Conservation (phyloP, 352 stramenopile species). For the Globisporangium spinosum region DNA sequence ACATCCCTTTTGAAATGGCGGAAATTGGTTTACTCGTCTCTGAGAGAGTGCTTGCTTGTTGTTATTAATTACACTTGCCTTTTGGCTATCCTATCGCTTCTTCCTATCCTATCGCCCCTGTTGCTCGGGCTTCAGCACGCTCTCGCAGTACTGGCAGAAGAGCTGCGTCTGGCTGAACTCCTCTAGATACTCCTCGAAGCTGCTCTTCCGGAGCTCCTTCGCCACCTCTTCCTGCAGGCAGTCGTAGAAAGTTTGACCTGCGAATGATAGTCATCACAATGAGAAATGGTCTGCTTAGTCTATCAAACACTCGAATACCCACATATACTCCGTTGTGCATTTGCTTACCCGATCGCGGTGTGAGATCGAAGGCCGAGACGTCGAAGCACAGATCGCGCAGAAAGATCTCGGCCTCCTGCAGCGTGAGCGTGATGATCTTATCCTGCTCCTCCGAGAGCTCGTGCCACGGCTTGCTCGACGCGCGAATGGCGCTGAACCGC, state of each 20-base stretch:
- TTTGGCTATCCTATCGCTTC: not conserved
- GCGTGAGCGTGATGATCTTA: slow-evolving; percentile 66
- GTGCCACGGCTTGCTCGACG: slow-evolving; percentile 61
- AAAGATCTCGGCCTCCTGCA: slow-evolving; percentile 74
- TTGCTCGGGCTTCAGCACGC: slow-evolving; percentile 42
- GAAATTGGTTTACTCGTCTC: not conserved
- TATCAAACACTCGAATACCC: not conserved
- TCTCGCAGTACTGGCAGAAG: slow-evolving; percentile 87
- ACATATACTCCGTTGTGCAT: not conserved
- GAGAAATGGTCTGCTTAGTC: not conserved
- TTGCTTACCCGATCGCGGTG: slow-evolving; percentile 35
- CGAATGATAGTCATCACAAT: not conserved
- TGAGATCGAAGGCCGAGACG: slow-evolving; percentile 54
- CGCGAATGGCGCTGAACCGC: slow-evolving; percentile 38
- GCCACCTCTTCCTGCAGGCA: slow-evolving; percentile 71
- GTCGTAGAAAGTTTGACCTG: slow-evolving; percentile 64
- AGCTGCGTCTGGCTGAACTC: slow-evolving; percentile 85
- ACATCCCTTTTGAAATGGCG: slow-evolving; percentile 16
- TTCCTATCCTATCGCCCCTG: slow-evolving; percentile 11
- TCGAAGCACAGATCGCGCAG: slow-evolving; percentile 66
- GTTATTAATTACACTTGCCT: not conserved
- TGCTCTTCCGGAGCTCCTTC: slow-evolving; percentile 63
- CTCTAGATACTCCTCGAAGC: slow-evolving; percentile 66
- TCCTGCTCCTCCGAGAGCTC: slow-evolving; percentile 77
- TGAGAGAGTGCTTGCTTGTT: not conserved